Evolutionary conservation across 768 basidiomycete genomes (phyloP).

Genomic region (Kwoniella dendrophila): DNA sequence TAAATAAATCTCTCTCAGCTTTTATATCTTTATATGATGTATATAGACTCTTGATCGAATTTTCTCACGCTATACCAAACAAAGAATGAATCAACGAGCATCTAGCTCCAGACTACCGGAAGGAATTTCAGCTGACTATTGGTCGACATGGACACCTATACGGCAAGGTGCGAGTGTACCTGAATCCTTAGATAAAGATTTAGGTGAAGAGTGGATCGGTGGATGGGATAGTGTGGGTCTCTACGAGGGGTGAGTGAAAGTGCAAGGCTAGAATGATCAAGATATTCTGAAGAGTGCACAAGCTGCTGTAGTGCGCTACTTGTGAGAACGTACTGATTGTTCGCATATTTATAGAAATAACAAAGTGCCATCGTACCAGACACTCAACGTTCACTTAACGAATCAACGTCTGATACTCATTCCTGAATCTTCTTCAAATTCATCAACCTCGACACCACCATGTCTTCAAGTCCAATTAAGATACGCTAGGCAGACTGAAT

Average conservation of each 20-base stretch:
- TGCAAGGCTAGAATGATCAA: not conserved
- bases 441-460: constrained; percentile 63
- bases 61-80: not conserved
- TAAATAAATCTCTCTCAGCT: not conserved
- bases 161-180: constrained; percentile 13
- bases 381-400: constrained; percentile 71
- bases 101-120: not conserved
- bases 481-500: constrained; percentile 72
- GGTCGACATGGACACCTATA: constrained; percentile 21
- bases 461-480: constrained; percentile 67
- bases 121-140: constrained; percentile 12
- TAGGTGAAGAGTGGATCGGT: constrained; percentile 74
- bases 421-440: constrained; percentile 18
- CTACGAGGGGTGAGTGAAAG: constrained; percentile 78
- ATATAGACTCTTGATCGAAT: not conserved
- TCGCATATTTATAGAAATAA: constrained; percentile 63
- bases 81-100: not conserved
- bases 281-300: not conserved
- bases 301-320: constrained; percentile 1
- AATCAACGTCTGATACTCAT: constrained; percentile 85
- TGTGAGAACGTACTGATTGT: not conserved
- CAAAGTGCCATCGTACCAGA: constrained; percentile 78
- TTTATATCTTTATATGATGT: not conserved
- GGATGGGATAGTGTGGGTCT: constrained; percentile 81
- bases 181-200: constrained; percentile 52